Evolutionary conservation across 2,329 filamentous ascomycete species (phyloP).

Genomic region (Aphanocladium album): DNA sequence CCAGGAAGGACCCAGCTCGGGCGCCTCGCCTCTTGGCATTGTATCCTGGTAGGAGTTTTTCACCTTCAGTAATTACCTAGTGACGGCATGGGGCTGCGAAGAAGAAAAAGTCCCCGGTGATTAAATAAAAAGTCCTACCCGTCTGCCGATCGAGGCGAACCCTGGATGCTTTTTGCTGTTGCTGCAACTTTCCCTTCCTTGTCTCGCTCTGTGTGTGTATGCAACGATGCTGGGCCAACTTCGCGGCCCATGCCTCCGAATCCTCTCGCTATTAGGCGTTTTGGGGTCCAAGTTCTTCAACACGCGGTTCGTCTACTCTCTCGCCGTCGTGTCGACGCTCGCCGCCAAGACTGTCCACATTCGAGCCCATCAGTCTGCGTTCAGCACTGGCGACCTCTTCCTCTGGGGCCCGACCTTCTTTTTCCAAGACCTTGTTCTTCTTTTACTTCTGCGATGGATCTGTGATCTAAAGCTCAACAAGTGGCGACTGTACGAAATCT

Average conservation of each 20-base stretch:
- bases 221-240: neutral
- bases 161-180: neutral
- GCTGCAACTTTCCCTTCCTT: neutral
- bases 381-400: neutral
- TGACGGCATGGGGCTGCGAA: neutral
- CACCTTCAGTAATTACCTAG: neutral
- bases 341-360: neutral
- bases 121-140: neutral
- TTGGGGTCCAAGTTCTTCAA: neutral
- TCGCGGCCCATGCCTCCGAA: neutral
- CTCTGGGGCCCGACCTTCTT: constrained; percentile 10
- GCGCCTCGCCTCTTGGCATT: neutral
- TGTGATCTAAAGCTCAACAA: neutral
- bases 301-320: neutral
- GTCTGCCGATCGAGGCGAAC: neutral
- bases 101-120: neutral
- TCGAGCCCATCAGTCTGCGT: neutral
- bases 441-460: neutral
- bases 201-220: neutral
- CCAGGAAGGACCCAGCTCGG: too few relatives aligned
- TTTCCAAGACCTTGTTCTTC: neutral
- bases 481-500: neutral
- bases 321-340: neutral
- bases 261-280: neutral
- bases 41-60: neutral